phyloP scores from a whole-genome alignment of 306 rosid species.

The Citrullus colocynthis region DNA sequence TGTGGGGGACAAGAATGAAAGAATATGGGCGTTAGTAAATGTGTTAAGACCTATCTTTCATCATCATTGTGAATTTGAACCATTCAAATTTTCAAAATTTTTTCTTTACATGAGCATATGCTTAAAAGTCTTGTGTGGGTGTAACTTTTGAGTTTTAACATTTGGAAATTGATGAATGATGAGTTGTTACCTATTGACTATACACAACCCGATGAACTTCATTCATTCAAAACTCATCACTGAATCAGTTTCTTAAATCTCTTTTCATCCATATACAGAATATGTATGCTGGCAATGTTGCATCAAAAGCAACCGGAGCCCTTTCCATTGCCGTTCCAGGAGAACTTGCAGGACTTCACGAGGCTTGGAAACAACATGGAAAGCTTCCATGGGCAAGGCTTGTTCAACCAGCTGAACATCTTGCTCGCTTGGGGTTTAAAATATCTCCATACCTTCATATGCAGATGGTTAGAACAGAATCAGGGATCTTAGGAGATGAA shows the following conservation, averaged over 20 bases:
- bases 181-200: neutral
- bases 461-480: slow-evolving; percentile 39
- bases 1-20: too few relatives aligned
- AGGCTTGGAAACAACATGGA: slow-evolving; percentile 60
- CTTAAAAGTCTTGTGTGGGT: neutral
- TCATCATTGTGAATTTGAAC: neutral
- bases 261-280: slow-evolving; percentile 21
- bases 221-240: neutral
- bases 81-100: neutral
- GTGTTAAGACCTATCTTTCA: neutral
- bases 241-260: neutral
- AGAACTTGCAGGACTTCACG: slow-evolving; percentile 64
- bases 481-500: slow-evolving; percentile 31
- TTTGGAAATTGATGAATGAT: neutral
- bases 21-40: neutral
- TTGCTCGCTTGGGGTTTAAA: slow-evolving; percentile 55
- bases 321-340: slow-evolving; percentile 70
- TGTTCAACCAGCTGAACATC: slow-evolving; percentile 52
- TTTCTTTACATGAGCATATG: neutral
- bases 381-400: slow-evolving; percentile 69
- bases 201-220: neutral
- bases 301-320: slow-evolving; percentile 41
- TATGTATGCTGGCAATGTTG: slow-evolving; percentile 50
- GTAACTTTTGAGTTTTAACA: neutral
- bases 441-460: slow-evolving; percentile 48